Base-by-base conservation (phyloP, 177 flowering plant species). In the Vitis hybrid region DNA sequence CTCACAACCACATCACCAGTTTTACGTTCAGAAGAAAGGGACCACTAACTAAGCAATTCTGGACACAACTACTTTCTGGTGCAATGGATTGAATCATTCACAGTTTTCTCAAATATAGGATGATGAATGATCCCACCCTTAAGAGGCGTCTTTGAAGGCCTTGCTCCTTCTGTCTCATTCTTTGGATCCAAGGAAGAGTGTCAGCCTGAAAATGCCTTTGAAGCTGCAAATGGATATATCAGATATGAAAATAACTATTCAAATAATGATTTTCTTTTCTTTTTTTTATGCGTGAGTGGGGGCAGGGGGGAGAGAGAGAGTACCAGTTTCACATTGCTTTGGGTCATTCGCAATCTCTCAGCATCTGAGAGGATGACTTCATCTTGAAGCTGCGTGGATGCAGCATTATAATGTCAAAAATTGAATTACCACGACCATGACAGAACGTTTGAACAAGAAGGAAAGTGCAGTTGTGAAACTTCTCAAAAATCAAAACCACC, bases 161-260 rank as follows among this genome's bases (percentile, higher is more conserved):
- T 80, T 89, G 97, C 81, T 95, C 98, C 67, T 85, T 91, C 74
- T 90, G 97, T 73, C 82, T 88, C 95, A 95, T 75, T 79, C 89
- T 90, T 67, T 93, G 82, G 39, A 92, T 89, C 80, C 89, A 76
- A 53, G 99, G 99, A 76, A 93, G 84, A 72, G 97, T 90, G 62
- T 95, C 98, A 61, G 98, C 93, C 82, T 89, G 97, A 75, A 93
- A 86, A 80, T 95, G 99, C 78, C 98, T 84, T 78, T 91, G 98
- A 74, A 95, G 92, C 98, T 95, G 91, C 62, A 81, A 74, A 53
- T 14, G 60, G 18, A 50, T 12, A 59, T 13, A 51, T 45, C 16
- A 12, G 1, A 59, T 57, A 1, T 62, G 39, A 70, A 51, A 67
- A 62, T 16, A 65, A 31, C 10, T n/a, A 11, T 52, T 64, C 11